These are phyloP conservation scores for Esteya vermicola DNA, from an alignment of 2,329 filamentous ascomycete species.

Conservation along the genomic window DNA sequence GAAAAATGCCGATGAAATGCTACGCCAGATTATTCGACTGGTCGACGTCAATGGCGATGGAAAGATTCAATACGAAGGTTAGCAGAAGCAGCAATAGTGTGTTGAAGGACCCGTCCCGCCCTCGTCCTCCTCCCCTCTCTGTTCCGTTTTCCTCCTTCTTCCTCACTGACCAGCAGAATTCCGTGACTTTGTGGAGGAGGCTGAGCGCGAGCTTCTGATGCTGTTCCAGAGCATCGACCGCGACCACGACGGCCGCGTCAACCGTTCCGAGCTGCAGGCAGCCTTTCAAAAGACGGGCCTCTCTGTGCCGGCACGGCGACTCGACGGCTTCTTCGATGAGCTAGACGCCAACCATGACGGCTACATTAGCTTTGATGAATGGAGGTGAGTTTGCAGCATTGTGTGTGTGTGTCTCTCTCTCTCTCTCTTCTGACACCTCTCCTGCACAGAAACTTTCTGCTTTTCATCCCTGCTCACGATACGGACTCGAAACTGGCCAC, in stretches of 20 bases:
- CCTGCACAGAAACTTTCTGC: constrained; percentile 63
- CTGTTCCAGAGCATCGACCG: constrained; percentile 81
- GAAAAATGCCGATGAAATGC: constrained; percentile 81
- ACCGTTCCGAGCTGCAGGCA: constrained; percentile 66
- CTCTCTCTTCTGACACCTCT: not conserved
- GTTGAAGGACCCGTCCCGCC: not conserved
- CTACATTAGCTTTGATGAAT: constrained; percentile 81
- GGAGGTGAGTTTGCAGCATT: constrained; percentile 56
- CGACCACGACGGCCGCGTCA: constrained; percentile 72
- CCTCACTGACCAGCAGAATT: constrained; percentile 50
- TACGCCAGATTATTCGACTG: constrained; percentile 63
- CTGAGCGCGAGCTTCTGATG: constrained; percentile 67
- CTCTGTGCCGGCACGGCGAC: constrained; percentile 58
- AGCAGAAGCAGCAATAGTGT: not conserved
- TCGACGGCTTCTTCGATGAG: constrained; percentile 77
- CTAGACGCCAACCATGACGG: constrained; percentile 85
- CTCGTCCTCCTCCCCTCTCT: not conserved
- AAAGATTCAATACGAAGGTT: constrained; percentile 80
- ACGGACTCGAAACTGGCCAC: constrained; percentile 59
- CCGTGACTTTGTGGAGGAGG: constrained; percentile 69
- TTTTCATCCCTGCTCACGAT: constrained; percentile 63
- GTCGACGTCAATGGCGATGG: constrained; percentile 81
- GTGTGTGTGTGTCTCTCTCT: not conserved
- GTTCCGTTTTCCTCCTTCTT: not conserved
- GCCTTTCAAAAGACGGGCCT: constrained; percentile 72